Percentiles rank a stretch among this genome's conserved stretches.
Conservation (phyloP, 257 asterid genomes). For the Scutellaria barbata region DNA sequence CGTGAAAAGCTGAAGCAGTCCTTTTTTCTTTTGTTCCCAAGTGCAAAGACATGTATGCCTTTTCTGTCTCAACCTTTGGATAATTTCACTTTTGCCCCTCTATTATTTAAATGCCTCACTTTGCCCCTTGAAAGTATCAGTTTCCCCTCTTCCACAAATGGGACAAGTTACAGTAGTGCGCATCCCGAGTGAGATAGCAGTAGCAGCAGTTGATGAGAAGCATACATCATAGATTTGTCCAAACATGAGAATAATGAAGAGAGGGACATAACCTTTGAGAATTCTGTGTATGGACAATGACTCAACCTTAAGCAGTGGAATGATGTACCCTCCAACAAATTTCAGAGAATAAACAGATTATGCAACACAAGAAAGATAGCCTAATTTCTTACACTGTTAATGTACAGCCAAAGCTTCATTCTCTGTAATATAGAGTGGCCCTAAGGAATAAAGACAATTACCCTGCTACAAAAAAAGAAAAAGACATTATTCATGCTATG, state of each 20-base stretch:
- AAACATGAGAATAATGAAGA: constrained; percentile 28
- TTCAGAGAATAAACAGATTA: constrained; percentile 35
- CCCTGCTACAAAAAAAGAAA: constrained; percentile 33
- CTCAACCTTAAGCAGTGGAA: constrained; percentile 25
- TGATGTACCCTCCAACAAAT: constrained; percentile 9
- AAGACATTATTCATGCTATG: constrained; percentile 38
- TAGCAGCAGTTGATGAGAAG: constrained; percentile 23
- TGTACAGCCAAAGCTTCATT: constrained; percentile 32
- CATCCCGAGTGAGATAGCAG: too few relatives aligned
- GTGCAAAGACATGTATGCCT: not conserved
- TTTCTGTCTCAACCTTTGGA: not conserved
- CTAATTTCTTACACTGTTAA: constrained; percentile 17
- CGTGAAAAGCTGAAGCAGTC: constrained; percentile 30
- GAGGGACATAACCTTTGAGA: constrained; percentile 35
- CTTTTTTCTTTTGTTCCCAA: constrained; percentile 16
- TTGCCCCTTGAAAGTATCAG: too few relatives aligned
- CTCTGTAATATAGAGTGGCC: constrained; percentile 32
- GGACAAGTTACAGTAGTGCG: too few relatives aligned
- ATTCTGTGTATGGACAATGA: constrained; percentile 32
- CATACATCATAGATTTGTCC: constrained; percentile 15
- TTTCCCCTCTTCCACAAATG: not conserved
- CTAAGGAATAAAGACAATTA: constrained; percentile 11
- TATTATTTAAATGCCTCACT: not conserved
- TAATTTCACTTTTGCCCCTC: constrained; percentile 6
- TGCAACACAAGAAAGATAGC: constrained; percentile 12